A percentile compares a stretch with the other conserved stretches of the same genome.
phyloP scores from a whole-genome alignment of 2,329 filamentous ascomycete genomes.

The Trichophyton mentagrophytes region DNA sequence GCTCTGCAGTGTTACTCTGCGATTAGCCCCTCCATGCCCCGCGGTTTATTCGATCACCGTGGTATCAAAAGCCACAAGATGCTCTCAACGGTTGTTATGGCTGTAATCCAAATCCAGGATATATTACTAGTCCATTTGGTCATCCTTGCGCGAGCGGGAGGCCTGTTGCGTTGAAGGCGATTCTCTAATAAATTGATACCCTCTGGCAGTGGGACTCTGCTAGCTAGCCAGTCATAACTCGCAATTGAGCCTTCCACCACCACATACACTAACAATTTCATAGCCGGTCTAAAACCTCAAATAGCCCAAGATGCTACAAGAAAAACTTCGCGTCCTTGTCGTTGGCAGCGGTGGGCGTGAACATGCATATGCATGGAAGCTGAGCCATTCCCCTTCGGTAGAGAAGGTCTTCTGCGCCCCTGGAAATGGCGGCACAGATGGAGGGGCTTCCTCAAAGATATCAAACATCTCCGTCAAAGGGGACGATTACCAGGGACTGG shows the following conservation, averaged over 20 bases:
- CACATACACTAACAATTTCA: background rate
- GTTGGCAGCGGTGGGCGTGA: constrained; percentile 91
- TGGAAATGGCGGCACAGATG: constrained; percentile 79
- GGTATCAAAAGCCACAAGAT: background rate
- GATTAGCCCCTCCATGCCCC: background rate
- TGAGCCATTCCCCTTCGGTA: constrained; percentile 68
- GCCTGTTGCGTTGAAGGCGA: background rate
- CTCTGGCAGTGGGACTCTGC: background rate
- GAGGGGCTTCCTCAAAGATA: constrained; percentile 48
- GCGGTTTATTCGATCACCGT: background rate
- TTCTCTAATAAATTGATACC: background rate
- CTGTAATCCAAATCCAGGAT: background rate
- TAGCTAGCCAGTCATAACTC: background rate
- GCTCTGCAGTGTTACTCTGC: background rate
- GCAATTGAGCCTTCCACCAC: background rate
- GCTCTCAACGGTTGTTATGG: background rate
- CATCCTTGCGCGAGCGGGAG: background rate
- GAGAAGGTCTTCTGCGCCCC: constrained; percentile 56
- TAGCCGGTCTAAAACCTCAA: background rate
- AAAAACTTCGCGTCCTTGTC: constrained; percentile 59
- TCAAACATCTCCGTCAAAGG: constrained; percentile 61
- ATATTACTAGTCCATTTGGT: background rate
- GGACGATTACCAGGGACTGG: constrained; percentile 65
- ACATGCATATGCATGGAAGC: constrained; percentile 88
- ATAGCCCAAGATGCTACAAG: constrained; percentile 25